phyloP scores from a whole-genome alignment of 768 basidiomycete genomes.

The Rhodotorula kratochvilovae region DNA sequence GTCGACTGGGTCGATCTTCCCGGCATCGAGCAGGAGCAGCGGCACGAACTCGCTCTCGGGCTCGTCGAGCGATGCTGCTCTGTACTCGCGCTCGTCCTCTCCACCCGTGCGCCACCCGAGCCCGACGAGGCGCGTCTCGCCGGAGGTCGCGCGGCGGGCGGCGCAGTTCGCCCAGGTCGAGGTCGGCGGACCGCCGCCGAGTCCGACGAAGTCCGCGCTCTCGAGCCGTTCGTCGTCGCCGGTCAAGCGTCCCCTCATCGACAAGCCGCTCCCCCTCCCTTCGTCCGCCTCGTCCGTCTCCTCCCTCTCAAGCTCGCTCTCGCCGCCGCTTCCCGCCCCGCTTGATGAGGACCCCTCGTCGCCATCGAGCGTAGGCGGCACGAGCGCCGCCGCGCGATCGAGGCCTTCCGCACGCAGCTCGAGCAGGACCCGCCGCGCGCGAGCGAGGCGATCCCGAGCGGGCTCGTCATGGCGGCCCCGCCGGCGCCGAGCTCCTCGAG shows the following conservation, averaged over 20 bases:
- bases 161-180: constrained; percentile 3
- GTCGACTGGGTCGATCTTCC: constrained; percentile 14
- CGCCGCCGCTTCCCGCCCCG: too few species aligned
- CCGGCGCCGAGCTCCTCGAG: neutral
- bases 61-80: neutral
- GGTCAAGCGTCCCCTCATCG: neutral
- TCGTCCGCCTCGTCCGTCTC: neutral
- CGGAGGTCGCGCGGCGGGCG: constrained; percentile 10
- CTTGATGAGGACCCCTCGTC: neutral
- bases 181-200: neutral
- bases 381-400: neutral
- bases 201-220: neutral
- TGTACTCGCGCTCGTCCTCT: neutral
- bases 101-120: neutral
- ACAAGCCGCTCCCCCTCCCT: neutral
- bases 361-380: constrained; percentile 1
- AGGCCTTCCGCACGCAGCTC: constrained; percentile 1
- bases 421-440: neutral
- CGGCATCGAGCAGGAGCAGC: neutral
- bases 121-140: constrained; percentile 13
- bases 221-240: neutral
- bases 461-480: neutral
- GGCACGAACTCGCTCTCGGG: neutral
- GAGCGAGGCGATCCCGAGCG: neutral
- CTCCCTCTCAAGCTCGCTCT: neutral